Evolutionary conservation across 345 rosid genomes (phyloP).

Genomic region (Euclidium syriacum): DNA sequence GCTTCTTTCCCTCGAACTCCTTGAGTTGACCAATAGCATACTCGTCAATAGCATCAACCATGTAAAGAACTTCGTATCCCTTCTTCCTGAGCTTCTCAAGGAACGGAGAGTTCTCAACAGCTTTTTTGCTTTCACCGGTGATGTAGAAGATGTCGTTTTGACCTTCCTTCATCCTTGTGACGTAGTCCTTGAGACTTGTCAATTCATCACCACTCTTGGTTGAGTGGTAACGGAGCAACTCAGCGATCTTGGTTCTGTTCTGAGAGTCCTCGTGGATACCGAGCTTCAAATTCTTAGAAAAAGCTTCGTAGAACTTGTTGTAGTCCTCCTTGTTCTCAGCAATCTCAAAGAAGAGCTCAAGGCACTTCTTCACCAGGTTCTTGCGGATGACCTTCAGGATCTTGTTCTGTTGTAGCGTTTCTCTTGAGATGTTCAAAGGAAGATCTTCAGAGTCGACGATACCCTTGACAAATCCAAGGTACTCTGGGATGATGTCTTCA

Average conservation of each 20-base stretch:
- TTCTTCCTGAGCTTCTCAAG: conserved; percentile 88
- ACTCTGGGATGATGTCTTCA: conserved; percentile 83
- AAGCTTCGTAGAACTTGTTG: conserved; percentile 85
- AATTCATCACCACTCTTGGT: conserved; percentile 90
- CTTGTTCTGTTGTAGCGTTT: conserved; percentile 84
- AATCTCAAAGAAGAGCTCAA: conserved; percentile 83
- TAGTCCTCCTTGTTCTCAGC: conserved; percentile 96
- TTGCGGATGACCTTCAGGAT: conserved; percentile 85
- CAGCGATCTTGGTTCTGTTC: conserved; percentile 75
- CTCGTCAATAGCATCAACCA: conserved; percentile 92
- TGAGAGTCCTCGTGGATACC: conserved; percentile 87
- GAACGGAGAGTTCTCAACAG: conserved; percentile 93
- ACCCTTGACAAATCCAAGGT: conserved; percentile 79
- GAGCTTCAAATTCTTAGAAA: conserved; percentile 85
- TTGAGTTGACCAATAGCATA: conserved; percentile 79
- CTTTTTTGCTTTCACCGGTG: conserved; percentile 92
- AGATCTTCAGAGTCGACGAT: conserved; percentile 90
- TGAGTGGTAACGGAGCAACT: conserved; percentile 77
- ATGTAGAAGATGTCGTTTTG: conserved; percentile 76
- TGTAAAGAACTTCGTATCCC: conserved; percentile 74
- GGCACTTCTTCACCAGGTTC: conserved; percentile 87
- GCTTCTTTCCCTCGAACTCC: conserved; percentile 86
- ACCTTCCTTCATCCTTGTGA: conserved; percentile 94
- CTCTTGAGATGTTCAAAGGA: conserved; percentile 88
- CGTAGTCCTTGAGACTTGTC: conserved; percentile 88